These are phyloP conservation scores for Lactifluus echinatus DNA, from an alignment of 768 basidiomycete genomes.

Conservation along the genomic window DNA sequence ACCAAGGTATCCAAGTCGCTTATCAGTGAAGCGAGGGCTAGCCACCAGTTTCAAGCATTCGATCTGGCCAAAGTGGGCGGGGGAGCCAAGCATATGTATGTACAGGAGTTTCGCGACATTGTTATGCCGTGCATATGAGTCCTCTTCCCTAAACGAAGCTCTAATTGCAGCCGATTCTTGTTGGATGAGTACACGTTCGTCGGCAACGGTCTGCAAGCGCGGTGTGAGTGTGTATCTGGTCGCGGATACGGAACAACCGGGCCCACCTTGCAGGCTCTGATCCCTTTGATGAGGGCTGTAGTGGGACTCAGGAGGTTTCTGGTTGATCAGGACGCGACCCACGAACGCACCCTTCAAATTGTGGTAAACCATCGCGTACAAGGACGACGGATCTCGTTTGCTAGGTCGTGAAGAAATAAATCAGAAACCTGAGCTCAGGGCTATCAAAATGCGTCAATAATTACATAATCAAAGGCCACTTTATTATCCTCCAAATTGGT, in stretches of 20 bases:
- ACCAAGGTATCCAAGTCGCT: conserved; percentile 90
- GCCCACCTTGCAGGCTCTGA: conserved; percentile 85
- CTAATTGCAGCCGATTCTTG: conserved; percentile 97
- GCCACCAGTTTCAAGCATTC: conserved; percentile 93
- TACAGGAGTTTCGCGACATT: conserved; percentile 97
- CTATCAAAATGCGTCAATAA: neutral
- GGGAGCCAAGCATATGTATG: conserved; percentile 98
- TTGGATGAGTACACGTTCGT: conserved; percentile 94
- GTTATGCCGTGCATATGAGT: conserved; percentile 90
- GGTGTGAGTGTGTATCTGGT: conserved; percentile 16
- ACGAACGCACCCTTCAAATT: conserved; percentile 70
- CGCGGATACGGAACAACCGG: neutral
- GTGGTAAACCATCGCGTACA: conserved; percentile 57
- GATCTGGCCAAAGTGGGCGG: conserved; percentile 98
- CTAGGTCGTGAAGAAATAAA: neutral
- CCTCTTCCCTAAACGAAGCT: conserved; percentile 95
- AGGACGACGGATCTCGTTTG: neutral
- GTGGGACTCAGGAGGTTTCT: conserved; percentile 24
- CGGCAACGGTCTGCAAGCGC: conserved; percentile 77
- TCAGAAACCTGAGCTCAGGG: too few relatives aligned
- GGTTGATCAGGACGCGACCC: neutral
- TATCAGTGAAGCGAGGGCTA: conserved; percentile 92
- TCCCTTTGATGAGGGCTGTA: conserved; percentile 93
- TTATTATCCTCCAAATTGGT: too few relatives aligned
- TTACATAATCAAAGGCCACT: neutral